Conservation (phyloP, 2,329 filamentous ascomycete species). For the Sphaerulina populicola region DNA sequence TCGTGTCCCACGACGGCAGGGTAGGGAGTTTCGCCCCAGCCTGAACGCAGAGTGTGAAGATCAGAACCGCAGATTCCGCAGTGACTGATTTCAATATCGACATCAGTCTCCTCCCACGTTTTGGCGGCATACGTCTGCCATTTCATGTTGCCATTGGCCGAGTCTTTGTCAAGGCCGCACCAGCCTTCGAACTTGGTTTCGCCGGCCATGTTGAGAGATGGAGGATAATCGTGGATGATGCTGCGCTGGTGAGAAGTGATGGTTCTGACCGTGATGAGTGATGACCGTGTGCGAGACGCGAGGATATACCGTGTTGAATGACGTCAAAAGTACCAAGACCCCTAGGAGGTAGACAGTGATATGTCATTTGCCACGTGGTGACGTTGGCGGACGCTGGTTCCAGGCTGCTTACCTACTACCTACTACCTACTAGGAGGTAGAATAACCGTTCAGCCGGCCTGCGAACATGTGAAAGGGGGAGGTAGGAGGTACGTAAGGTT, state of each 20-base stretch:
- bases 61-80: constrained; percentile 32
- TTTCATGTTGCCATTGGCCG: constrained; percentile 47
- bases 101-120: constrained; percentile 33
- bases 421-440: too few species aligned
- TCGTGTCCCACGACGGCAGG: not conserved
- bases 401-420: not conserved
- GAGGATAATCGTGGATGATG: not conserved
- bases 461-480: not conserved
- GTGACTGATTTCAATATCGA: constrained; percentile 37
- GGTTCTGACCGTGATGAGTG: too few species aligned
- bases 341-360: too few species aligned
- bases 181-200: constrained; percentile 50
- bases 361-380: not conserved
- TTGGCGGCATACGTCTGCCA: constrained; percentile 39
- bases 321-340: not conserved
- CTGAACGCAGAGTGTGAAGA: constrained; percentile 29
- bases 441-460: not conserved
- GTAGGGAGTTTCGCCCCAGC: constrained; percentile 38
- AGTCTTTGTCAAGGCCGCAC: constrained; percentile 44
- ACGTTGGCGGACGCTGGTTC: not conserved
- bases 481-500: too few species aligned
- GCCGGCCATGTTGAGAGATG: not conserved
- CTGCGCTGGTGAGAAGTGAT: not conserved
- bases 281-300: not conserved
- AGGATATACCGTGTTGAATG: not conserved